Conservation (phyloP, 768 basidiomycete genomes). For the Russula earlei region DNA sequence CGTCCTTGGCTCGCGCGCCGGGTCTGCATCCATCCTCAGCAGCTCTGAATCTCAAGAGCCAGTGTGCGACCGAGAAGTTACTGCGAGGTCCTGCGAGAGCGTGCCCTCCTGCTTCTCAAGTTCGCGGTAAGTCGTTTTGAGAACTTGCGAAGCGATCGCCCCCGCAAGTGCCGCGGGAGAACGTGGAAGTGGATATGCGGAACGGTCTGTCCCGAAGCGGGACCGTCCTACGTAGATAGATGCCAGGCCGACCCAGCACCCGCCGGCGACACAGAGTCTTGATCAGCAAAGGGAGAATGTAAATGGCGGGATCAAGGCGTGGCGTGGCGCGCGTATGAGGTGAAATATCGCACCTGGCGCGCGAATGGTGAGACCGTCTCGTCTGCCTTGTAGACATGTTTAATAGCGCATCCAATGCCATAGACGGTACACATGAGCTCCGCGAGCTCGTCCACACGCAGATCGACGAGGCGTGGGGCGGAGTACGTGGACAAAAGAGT, state of each 20-base stretch:
- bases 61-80: not conserved
- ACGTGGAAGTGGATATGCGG: slow-evolving; percentile 97
- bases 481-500: slow-evolving; percentile 31
- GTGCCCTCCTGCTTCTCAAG: slow-evolving; percentile 56
- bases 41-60: slow-evolving; percentile 22
- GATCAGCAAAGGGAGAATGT: no score
- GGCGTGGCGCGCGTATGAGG: not conserved
- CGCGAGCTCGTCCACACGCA: slow-evolving; percentile 49
- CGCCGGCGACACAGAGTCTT: no score
- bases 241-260: no score
- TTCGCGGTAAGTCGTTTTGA: slow-evolving; percentile 64
- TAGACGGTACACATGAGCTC: slow-evolving; percentile 81
- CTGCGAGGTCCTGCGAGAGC: slow-evolving; percentile 34
- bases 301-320: not conserved
- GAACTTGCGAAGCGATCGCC: slow-evolving; percentile 54
- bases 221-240: slow-evolving; percentile 80
- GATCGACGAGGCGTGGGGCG: slow-evolving; percentile 40
- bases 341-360: slow-evolving; percentile 54
- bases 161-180: slow-evolving; percentile 64
- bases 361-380: slow-evolving; percentile 79
- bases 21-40: slow-evolving; percentile 36
- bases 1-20: slow-evolving; percentile 35
- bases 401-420: slow-evolving; percentile 67
- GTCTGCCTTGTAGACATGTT: slow-evolving; percentile 77
- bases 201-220: slow-evolving; percentile 75